These are phyloP conservation scores for Solanum hybrid DNA, from an alignment of 305 asterid species.

Conservation along the genomic window DNA sequence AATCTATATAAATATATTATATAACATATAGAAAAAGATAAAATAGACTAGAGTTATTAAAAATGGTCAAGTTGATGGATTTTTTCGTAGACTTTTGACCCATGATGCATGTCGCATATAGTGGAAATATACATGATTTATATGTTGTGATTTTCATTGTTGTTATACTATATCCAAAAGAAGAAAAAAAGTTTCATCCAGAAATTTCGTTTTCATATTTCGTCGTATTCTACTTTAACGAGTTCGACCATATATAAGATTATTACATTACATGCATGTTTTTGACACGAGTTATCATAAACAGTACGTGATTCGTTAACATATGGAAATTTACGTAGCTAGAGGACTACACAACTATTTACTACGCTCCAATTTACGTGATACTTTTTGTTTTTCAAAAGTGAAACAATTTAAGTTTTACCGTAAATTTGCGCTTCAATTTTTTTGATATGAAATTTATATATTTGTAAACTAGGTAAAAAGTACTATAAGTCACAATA, in stretches of 20 bases:
- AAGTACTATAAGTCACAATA: too few relatives aligned
- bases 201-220: neutral
- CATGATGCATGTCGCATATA: neutral
- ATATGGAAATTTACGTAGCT: neutral
- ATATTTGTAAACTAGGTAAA: too few relatives aligned
- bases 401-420: too few relatives aligned
- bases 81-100: neutral
- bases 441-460: too few relatives aligned
- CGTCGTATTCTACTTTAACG: neutral
- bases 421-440: rapidly evolving
- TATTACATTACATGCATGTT: neutral
- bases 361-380: neutral
- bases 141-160: neutral
- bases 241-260: neutral
- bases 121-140: neutral
- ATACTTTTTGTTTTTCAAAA: too few relatives aligned
- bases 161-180: neutral
- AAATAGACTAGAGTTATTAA: neutral
- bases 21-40: neutral
- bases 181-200: neutral
- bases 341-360: neutral
- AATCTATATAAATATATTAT: neutral
- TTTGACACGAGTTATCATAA: neutral
- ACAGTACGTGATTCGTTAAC: neutral
- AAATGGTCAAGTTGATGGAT: neutral